These are phyloP conservation scores for Podospora appendiculata DNA, from an alignment of 495 filamentous ascomycete genomes.

Conservation along the genomic window DNA sequence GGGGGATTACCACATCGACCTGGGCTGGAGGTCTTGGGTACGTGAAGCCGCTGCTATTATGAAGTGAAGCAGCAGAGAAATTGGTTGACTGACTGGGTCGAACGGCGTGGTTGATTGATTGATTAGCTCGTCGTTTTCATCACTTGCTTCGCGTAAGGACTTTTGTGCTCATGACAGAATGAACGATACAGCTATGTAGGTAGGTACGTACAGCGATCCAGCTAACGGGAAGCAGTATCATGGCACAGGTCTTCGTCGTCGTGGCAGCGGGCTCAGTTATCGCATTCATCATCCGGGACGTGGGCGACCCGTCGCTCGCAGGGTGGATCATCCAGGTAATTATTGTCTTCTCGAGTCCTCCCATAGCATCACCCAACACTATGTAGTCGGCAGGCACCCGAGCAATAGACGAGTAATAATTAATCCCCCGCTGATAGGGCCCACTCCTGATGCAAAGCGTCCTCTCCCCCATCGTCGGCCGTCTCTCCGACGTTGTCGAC, in stretches of 20 bases:
- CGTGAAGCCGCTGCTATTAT: neutral
- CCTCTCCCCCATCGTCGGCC: slow-evolving; percentile 45
- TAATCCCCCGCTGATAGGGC: slow-evolving; percentile 24
- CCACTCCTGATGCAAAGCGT: slow-evolving; percentile 48
- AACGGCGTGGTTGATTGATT: neutral
- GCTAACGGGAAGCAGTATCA: slow-evolving; percentile 18
- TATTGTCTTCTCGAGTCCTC: neutral
- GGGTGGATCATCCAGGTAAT: slow-evolving; percentile 48
- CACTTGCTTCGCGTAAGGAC: slow-evolving; percentile 33
- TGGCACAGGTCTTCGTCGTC: slow-evolving; percentile 47
- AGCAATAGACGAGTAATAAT: neutral
- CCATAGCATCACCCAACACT: no score
- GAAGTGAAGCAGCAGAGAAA: neutral
- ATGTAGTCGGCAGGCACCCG: no score
- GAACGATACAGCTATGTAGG: neutral
- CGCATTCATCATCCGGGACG: slow-evolving; percentile 45
- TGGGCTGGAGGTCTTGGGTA: slow-evolving; percentile 34
- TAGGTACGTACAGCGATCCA: no score
- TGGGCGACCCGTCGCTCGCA: slow-evolving; percentile 40
- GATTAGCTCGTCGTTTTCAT: slow-evolving; percentile 27
- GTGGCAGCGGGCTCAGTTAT: slow-evolving; percentile 48
- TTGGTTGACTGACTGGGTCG: neutral
- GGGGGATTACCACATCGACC: slow-evolving; percentile 17
- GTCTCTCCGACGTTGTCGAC: slow-evolving; percentile 48
- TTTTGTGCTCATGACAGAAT: neutral